These are phyloP conservation scores for Phaseolus coccineus DNA, from an alignment of 331 rosid species.

Conservation along the genomic window DNA sequence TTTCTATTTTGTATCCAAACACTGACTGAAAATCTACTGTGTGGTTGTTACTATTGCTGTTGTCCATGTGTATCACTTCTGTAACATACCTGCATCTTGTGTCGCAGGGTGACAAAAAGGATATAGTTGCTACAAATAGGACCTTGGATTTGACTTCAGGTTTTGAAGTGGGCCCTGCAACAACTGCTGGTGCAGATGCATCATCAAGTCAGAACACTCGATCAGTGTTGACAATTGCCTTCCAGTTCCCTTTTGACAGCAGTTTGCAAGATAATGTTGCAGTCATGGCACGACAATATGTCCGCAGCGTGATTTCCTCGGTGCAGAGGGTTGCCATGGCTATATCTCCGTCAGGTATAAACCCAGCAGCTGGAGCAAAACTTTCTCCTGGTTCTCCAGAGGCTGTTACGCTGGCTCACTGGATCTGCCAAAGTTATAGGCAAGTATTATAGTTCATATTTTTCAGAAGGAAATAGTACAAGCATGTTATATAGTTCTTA, in stretches of 20 bases:
- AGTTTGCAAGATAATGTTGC: slow-evolving; percentile 80
- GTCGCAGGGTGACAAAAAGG: slow-evolving; percentile 77
- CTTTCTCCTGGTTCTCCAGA: slow-evolving; percentile 82
- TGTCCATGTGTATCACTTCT: neutral
- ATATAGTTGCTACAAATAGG: slow-evolving; percentile 57
- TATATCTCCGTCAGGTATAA: slow-evolving; percentile 83
- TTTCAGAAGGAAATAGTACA: neutral
- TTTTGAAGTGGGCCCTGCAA: slow-evolving; percentile 81
- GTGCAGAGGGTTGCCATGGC: slow-evolving; percentile 98
- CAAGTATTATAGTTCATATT: slow-evolving; percentile 28
- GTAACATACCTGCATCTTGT: neutral
- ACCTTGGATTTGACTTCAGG: slow-evolving; percentile 90
- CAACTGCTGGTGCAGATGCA: slow-evolving; percentile 53
- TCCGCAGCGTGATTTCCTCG: slow-evolving; percentile 82
- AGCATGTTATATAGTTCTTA: neutral
- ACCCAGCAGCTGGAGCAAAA: slow-evolving; percentile 66
- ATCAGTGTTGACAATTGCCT: slow-evolving; percentile 93
- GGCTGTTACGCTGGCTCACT: slow-evolving; percentile 81
- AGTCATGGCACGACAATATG: slow-evolving; percentile 89
- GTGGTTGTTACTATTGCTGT: neutral
- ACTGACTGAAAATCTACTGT: neutral
- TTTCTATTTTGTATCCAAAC: neutral
- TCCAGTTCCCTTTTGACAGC: slow-evolving; percentile 90
- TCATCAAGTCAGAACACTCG: slow-evolving; percentile 62
- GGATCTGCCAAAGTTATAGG: slow-evolving; percentile 96